These are phyloP conservation scores for Sporothrix globosa DNA, from an alignment of 2,329 filamentous ascomycete species.

Conservation along the genomic window DNA sequence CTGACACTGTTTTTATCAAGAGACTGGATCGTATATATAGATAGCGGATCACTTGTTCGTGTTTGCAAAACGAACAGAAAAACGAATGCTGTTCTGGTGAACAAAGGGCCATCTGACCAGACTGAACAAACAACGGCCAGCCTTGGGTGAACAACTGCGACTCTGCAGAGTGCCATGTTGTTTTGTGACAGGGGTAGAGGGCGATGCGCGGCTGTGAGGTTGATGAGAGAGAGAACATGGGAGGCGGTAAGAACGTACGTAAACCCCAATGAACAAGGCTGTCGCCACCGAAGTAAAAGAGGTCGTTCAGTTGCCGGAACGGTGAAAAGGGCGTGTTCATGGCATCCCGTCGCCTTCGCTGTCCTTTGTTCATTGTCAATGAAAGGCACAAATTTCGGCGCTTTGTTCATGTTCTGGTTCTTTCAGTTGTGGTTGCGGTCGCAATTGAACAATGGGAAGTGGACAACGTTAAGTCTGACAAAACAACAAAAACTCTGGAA, in stretches of 20 bases:
- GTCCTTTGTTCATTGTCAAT: slow-evolving; percentile 20
- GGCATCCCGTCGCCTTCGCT: neutral
- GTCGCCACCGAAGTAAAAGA: neutral
- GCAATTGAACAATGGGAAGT: neutral
- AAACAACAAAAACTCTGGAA: neutral
- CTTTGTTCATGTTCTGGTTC: neutral
- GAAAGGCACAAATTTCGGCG: neutral
- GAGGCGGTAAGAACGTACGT: neutral
- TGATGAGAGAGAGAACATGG: neutral
- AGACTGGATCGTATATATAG: neutral
- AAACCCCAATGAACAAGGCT: slow-evolving; percentile 12
- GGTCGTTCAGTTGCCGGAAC: neutral
- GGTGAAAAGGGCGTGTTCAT: neutral
- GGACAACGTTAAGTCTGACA: neutral
- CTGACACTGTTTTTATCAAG: neutral
- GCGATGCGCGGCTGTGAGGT: neutral
- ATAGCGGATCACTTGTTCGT: slow-evolving; percentile 2
- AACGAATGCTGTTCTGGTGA: slow-evolving; percentile 1
- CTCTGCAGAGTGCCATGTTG: neutral
- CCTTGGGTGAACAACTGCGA: neutral
- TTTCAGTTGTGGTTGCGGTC: no score
- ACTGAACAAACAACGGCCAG: slow-evolving; percentile 19
- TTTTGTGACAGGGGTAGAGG: neutral
- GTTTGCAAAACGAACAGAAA: slow-evolving; percentile 6
- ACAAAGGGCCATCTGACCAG: slow-evolving; percentile 10